These are phyloP conservation scores for Cordyceps cicadae DNA, from an alignment of 2,329 filamentous ascomycete genomes.

Conservation along the genomic window DNA sequence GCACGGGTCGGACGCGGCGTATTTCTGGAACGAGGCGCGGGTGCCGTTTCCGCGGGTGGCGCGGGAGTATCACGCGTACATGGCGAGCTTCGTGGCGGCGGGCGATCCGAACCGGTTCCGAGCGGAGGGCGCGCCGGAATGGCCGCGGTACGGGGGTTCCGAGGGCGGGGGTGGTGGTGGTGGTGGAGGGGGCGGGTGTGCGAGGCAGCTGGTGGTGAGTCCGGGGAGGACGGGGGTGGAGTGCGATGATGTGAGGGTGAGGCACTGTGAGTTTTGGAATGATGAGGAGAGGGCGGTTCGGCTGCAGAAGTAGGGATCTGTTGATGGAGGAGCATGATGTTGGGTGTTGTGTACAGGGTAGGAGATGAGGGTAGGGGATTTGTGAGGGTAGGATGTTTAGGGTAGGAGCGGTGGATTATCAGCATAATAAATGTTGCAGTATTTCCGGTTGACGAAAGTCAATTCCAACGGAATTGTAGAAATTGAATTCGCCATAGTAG, in stretches of 20 bases:
- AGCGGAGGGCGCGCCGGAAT: conserved; percentile 14
- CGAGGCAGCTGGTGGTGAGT: neutral
- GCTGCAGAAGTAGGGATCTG: conserved; percentile 6
- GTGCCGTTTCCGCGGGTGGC: conserved; percentile 29
- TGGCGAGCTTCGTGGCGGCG: conserved; percentile 28
- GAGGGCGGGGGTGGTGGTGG: neutral
- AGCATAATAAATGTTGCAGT: too few relatives aligned
- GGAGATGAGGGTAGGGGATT: too few relatives aligned
- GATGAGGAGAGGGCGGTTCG: neutral
- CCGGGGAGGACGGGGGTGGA: neutral
- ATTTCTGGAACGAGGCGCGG: conserved; percentile 28
- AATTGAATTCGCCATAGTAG: too few relatives aligned
- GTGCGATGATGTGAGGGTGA: neutral
- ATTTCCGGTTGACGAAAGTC: too few relatives aligned
- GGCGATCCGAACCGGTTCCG: conserved; percentile 27
- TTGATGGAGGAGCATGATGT: too few relatives aligned
- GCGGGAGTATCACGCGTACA: conserved; percentile 28
- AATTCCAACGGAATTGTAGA: too few relatives aligned
- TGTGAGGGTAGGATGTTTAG: too few relatives aligned
- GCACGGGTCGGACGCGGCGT: conserved; percentile 27
- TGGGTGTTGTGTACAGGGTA: too few relatives aligned
- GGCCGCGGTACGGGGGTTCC: conserved; percentile 19
- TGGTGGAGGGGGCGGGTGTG: too few relatives aligned
- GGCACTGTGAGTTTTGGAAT: conserved; percentile 10
- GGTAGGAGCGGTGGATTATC: too few relatives aligned